Conservation (phyloP, 2,329 filamentous ascomycete species). For the Catunica adiposa region DNA sequence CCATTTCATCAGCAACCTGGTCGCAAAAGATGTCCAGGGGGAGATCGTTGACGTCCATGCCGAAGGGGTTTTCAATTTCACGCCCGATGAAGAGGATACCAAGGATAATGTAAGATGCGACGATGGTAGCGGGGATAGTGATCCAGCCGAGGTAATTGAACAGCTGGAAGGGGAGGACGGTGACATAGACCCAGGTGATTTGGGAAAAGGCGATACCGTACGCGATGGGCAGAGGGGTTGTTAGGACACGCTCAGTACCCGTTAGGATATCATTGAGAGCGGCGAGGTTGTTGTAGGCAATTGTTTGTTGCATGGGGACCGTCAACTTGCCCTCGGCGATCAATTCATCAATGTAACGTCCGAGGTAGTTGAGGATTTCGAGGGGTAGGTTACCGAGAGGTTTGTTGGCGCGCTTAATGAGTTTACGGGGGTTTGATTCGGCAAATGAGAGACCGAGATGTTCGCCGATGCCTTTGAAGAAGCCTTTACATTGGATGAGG, state of each 20-base stretch:
- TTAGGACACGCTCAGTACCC: slow-evolving; percentile 61
- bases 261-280: slow-evolving; percentile 56
- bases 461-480: slow-evolving; percentile 50
- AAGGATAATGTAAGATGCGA: slow-evolving; percentile 66
- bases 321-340: slow-evolving; percentile 38
- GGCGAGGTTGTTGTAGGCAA: slow-evolving; percentile 43
- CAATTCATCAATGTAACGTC: slow-evolving; percentile 46
- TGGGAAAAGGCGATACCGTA: slow-evolving; percentile 75
- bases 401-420: slow-evolving; percentile 53
- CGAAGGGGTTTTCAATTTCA: slow-evolving; percentile 77
- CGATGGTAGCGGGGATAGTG: slow-evolving; percentile 59
- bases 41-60: slow-evolving; percentile 67
- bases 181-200: slow-evolving; percentile 72
- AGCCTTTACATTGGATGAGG: slow-evolving; percentile 26
- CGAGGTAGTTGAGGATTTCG: slow-evolving; percentile 61
- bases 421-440: slow-evolving; percentile 60
- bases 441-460: slow-evolving; percentile 65
- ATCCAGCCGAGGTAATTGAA: slow-evolving; percentile 48
- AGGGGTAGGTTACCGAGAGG: slow-evolving; percentile 71
- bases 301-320: slow-evolving; percentile 41
- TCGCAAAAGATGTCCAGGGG: slow-evolving; percentile 62
- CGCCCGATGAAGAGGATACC: slow-evolving; percentile 57
- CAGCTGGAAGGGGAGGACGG: slow-evolving; percentile 70
- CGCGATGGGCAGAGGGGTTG: slow-evolving; percentile 65
- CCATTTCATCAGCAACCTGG: slow-evolving; percentile 56